Evolutionary conservation across 345 rosid species (phyloP).

Genomic region (Arabidopsis thaliana): TAIR10.1 NC_003076.8:709001-709500

Average conservation of each 20-base stretch:
- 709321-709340: not conserved
- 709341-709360: not conserved
- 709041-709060: constrained; percentile 87
- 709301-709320: not conserved
- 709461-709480: not conserved
- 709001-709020: constrained; percentile 56
- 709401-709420: not conserved
- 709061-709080: constrained; percentile 81
- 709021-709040: constrained; percentile 81
- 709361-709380: not conserved
- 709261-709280: not conserved
- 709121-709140: constrained; percentile 2
- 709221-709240: constrained; percentile 1
- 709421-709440: not conserved
- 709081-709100: constrained; percentile 76
- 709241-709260: not conserved
- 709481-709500: constrained; percentile 15
- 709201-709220: constrained; percentile 11
- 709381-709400: not conserved
- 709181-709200: constrained; percentile 25
- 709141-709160: not conserved
- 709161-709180: constrained; percentile 20
- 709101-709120: constrained; percentile 73
- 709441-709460: not conserved
- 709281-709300: too few relatives aligned